phyloP scores from a whole-genome alignment of 768 basidiomycete species.

The Trametes cubensis region DNA sequence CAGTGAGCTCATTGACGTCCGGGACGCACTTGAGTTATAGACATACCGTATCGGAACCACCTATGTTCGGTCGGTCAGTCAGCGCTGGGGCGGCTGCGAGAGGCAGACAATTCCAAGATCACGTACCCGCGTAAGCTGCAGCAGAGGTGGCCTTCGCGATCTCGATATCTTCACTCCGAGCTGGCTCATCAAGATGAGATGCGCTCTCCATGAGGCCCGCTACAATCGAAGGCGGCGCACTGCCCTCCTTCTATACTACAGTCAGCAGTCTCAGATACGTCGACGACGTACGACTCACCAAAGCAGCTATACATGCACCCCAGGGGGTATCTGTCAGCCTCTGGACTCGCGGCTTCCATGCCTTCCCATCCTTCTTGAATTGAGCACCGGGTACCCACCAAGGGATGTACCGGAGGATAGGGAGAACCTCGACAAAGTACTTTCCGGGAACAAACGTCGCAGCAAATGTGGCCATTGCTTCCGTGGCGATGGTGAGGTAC shows the following conservation, averaged over 20 bases:
- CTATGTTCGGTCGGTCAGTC: not conserved
- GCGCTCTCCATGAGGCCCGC: slow-evolving; percentile 3
- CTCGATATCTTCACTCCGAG: slow-evolving; percentile 1
- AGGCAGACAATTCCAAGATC: no score
- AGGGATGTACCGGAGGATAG: slow-evolving; percentile 25
- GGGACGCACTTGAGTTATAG: not conserved
- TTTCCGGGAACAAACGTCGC: slow-evolving; percentile 26
- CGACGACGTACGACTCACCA: slow-evolving; percentile 1
- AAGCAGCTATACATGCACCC: slow-evolving; percentile 7
- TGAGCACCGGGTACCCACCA: slow-evolving; percentile 28
- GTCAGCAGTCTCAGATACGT: not conserved
- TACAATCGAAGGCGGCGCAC: slow-evolving; percentile 5
- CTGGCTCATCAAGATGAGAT: not conserved
- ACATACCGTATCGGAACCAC: slow-evolving; percentile 15
- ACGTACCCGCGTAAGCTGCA: slow-evolving; percentile 8
- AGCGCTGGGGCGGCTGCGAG: no score
- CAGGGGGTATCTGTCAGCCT: slow-evolving; percentile 17
- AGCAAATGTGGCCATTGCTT: slow-evolving; percentile 12
- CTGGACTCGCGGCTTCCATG: not conserved
- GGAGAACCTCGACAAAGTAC: slow-evolving; percentile 34
- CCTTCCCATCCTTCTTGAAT: slow-evolving; percentile 21
- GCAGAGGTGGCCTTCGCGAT: slow-evolving; percentile 3
- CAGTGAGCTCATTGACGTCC: not conserved
- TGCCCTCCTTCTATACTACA: not conserved
- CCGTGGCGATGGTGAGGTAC: slow-evolving; percentile 11